Evolutionary conservation across 2,329 filamentous ascomycete genomes (phyloP), one percentile per base, ranked within the genome.

Genomic region (Ceratocystis variospora): DNA sequence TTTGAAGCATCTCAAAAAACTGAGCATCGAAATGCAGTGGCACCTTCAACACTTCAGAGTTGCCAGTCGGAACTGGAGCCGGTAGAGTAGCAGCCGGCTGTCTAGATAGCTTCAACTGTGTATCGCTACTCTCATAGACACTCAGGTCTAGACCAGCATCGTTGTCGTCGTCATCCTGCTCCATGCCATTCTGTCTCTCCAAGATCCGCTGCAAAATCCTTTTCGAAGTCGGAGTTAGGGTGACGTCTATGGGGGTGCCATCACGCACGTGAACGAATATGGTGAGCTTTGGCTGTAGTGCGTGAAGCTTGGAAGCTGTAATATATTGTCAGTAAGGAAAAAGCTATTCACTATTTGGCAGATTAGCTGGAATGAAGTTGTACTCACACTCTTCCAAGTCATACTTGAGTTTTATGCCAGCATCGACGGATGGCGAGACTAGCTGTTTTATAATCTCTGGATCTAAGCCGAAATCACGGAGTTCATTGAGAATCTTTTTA

Each of bases 1-100:
- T 82, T 71, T 88, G 85, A 6, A 96, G 80, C 50, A 88, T 83
- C 33, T 84, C 81, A 74, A 96, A 95, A 74, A 96, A 96, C 72
- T 91, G 84, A 22, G 81, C 80, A 71, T 94, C 90, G 28, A 89
- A 89, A 1, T 84, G 83, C 1, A 96, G 77, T 19, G 89, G 87
- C 5, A 96, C 82, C 73, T 92, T 86, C n/a, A 95, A 64, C 3
- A 68, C 63, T n/a, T 68, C 55, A 7, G 63, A 63, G 55, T 61
- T 61, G n/a, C 50, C 25, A 22, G 31, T 7, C 17, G 46, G 10
- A 5, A 22, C 7, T n/a, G 46, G 31, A n/a, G 8, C 37, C 37
- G 28, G 22, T 12, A 22, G 10, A 25, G 19, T 25, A 25, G 10
- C 19, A 12, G 7, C 15, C 48, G 22, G 28, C 12, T 17, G 45